Evolutionary conservation across 345 rosid genomes (phyloP), one percentile per base, ranked within the genome.

Genomic region (Citrus hindsii): DNA sequence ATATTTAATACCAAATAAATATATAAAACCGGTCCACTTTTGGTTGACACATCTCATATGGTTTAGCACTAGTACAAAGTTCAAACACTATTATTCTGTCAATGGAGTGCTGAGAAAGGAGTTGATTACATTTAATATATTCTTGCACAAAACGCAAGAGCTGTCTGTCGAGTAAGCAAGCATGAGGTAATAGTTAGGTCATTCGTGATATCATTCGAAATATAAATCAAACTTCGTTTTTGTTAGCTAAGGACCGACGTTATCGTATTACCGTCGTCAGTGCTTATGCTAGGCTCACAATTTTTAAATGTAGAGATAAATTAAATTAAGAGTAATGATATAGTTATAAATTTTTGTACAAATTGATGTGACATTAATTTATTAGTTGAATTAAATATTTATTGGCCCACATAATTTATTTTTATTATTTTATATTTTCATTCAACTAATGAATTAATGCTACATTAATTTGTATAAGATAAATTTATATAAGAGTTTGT

Each of bases 381-480:
- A 33, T 33, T 33, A 0, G 0, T 33, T 33, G 6, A 33, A 33
- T 33, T 33, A 33, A 33, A 33, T 4, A 33, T 33, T 0, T 33
- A 0, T 33, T 33, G 0, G 0, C 4, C 0, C 0, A 33, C 0
- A 33, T 33, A 0, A 33, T 33, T 33, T 33, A 33, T 33, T 33
- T 33, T 4, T 4, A 33, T 33, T 33, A 33, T 33, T 33, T 33
- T 33, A 33, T 33, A 33, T 33, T 33, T 33, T 33, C 0, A 33
- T 33, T 33, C 6, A 33, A 33, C 1, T 0, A 4, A 33, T 5
- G 0, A 33, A 33, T 5, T 33, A 33, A 33, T 4, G 6, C 0
- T 6, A 33, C 1, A 33, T 33, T 5, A 33, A 0, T 33, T 33
- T 33, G 0, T 33, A 33, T 0, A 33, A 33, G 0, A 33, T 33